Percentiles rank a stretch among this genome's conserved stretches.
phyloP scores from a whole-genome alignment of 2,329 filamentous ascomycete species.

The Magnaporthiopsis incrustans region DNA sequence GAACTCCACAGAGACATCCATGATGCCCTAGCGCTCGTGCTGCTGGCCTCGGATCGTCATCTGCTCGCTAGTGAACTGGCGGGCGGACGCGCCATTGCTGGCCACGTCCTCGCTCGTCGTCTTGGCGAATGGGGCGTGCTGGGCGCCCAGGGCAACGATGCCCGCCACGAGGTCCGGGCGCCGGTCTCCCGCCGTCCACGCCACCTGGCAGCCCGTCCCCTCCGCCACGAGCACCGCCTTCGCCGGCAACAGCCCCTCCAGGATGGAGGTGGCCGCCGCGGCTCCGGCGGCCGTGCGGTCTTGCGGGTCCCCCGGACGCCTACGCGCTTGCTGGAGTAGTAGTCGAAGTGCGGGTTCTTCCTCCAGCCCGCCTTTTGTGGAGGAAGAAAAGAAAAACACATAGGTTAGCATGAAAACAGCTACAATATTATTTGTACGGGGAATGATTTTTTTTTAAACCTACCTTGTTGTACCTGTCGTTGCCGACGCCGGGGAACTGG shows the following conservation, averaged over 20 bases:
- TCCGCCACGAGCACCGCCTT: conserved; percentile 38
- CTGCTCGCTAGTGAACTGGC: not conserved
- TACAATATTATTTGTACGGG: not conserved
- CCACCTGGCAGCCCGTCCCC: conserved; percentile 37
- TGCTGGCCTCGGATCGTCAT: not conserved
- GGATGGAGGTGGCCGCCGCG: conserved; percentile 10
- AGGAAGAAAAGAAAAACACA: not conserved
- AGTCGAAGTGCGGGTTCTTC: not conserved
- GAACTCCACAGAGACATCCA: conserved; percentile 28
- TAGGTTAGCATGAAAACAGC: not conserved
- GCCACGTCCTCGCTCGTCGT: not conserved
- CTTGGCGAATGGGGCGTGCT: conserved; percentile 39
- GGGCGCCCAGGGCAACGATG: conserved; percentile 44
- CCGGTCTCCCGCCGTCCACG: conserved; percentile 40
- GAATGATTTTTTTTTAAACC: not conserved
- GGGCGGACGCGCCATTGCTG: not conserved
- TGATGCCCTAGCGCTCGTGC: conserved; percentile 11
- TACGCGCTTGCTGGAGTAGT: not conserved
- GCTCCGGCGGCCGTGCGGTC: conserved; percentile 7
- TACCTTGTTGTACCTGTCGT: not conserved
- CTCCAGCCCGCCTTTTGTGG: not conserved
- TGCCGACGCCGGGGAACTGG: not conserved
- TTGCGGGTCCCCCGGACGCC: not conserved
- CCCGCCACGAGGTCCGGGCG: conserved; percentile 37
- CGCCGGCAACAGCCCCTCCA: conserved; percentile 7